Percentiles rank a stretch among this genome's conserved stretches.
phyloP scores from a whole-genome alignment of 805 yeast species.

The Nakazawaea holstii region DNA sequence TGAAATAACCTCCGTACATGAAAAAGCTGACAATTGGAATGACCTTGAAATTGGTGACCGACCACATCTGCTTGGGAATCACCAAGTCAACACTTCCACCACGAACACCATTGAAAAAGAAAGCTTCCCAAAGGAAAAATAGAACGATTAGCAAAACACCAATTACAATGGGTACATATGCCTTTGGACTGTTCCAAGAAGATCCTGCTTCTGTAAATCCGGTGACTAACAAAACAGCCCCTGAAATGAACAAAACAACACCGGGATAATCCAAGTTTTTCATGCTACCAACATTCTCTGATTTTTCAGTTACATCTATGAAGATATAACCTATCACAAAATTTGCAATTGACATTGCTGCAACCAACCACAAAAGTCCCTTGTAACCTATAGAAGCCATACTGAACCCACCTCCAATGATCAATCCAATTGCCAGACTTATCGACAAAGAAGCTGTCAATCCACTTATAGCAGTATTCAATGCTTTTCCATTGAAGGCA shows the following conservation, averaged over 20 bases:
- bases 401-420: constrained; percentile 41
- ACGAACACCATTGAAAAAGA: constrained; percentile 11
- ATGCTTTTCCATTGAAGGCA: constrained; percentile 22
- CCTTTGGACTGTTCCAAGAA: constrained; percentile 33
- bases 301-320: constrained; percentile 24
- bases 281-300: constrained; percentile 16
- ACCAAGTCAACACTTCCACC: constrained; percentile 17
- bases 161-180: constrained; percentile 34
- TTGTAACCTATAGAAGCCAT: constrained; percentile 32
- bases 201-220: constrained; percentile 43
- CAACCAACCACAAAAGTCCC: constrained; percentile 31
- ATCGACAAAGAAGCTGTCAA: constrained; percentile 23
- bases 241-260: constrained; percentile 26
- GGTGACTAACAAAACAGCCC: constrained; percentile 31
- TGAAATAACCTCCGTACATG: not conserved
- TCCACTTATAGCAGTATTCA: constrained; percentile 22
- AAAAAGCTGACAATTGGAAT: constrained; percentile 14
- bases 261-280: constrained; percentile 32
- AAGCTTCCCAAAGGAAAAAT: constrained; percentile 26
- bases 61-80: constrained; percentile 23
- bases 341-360: constrained; percentile 23
- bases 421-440: constrained; percentile 32
- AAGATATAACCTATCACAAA: constrained; percentile 22
- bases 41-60: constrained; percentile 20
- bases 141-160: constrained; percentile 27